Base-by-base conservation (phyloP, 495 filamentous ascomycete species). In the Thermochaetoides thermophila region DNA sequence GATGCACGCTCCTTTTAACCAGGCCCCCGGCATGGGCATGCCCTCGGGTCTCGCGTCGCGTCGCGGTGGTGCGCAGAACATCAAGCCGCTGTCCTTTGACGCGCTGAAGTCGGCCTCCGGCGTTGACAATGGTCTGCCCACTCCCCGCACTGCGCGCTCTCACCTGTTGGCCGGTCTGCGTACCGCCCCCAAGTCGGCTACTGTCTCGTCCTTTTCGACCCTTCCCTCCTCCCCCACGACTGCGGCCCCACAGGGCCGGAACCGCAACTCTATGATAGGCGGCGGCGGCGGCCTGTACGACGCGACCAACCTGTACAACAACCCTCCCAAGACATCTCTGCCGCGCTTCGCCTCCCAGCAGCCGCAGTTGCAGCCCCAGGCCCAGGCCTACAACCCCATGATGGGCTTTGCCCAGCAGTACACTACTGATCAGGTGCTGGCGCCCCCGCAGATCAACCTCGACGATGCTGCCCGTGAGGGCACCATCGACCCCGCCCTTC, bases 161-260 rank as follows among this genome's bases (percentile, higher is more conserved):
- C 87, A 95, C 50, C 69, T 99, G 45, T 72, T 99, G 52, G 89
- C 87, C 31, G 85, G 87, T 26, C 67, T 99, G 34, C 74, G 89
- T 46, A 99, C 89, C 43, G 83, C 83, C 22, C 91, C 89, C 17
- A 92, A 86, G 57, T 84, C 85, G 26, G 78, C 81, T 16, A 67
- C 66, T 8, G 65, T 57, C n/a, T 46, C 59, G 18, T 74, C 64
- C 19, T 74, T 80, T 42, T 74, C 80, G 18, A 76, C 68, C 12
- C 70, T 76, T 35, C 80, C 81, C 16, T 71, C 74, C 25, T 80
- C 73, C 42, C 59, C 71, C 25, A 55, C 49, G 0, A 49, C 46
- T 3, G 44, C 45, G 20, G 34, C 41, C n/a, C 44, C 47, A 1
- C 55, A 57, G 31, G 34, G 32, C 11, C 48, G 38, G 23, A 61